Evolutionary conservation across 495 filamentous ascomycete genomes (phyloP), one percentile per base, ranked within the genome.

Genomic region (Filosporella fistucella): DNA sequence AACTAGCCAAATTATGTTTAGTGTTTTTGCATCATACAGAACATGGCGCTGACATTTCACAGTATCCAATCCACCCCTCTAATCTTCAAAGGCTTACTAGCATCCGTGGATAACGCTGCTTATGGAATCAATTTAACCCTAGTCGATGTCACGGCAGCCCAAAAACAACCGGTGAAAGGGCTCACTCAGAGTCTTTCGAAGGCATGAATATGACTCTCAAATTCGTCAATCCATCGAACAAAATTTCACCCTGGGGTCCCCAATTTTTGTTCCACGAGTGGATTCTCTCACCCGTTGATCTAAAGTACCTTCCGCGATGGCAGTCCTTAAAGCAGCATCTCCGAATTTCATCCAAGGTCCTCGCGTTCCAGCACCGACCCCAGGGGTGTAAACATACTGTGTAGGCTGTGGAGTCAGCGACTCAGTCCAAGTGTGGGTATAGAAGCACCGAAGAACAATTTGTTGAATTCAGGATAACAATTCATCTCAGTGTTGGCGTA

Each of bases 381-480:
- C 42, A 18, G 42, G 42, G 3, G 18, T 33, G 10, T 3, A 45
- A 22, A 6, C 34, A 4, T 45, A 33, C 42, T 45, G 42, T 14
- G 42, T 45, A 3, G 25, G 34, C 17, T 45, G 42, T 25, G 28
- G 42, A 33, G 28, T 45, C 3, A 43, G 13, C 5, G 42, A 14
- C 9, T 16, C 17, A 13, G 4, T 45, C 11, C 14, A 32, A 22
- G 28, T 9, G 37, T 23, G 24, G 9, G 14, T 40, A 16, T 37
- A 9, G n/a, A n/a, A n/a, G n/a, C n/a, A n/a, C n/a, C n/a, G n/a
- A n/a, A n/a, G n/a, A n/a, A n/a, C n/a, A n/a, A n/a, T n/a, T n/a
- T n/a, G n/a, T n/a, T n/a, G n/a, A n/a, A n/a, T n/a, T n/a, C n/a
- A n/a, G n/a, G n/a, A n/a, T n/a, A n/a, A n/a, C n/a, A n/a, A n/a